Evolutionary conservation across 805 yeast genomes (phyloP).

Genomic region (Grigorovia yakushimaensis): DNA sequence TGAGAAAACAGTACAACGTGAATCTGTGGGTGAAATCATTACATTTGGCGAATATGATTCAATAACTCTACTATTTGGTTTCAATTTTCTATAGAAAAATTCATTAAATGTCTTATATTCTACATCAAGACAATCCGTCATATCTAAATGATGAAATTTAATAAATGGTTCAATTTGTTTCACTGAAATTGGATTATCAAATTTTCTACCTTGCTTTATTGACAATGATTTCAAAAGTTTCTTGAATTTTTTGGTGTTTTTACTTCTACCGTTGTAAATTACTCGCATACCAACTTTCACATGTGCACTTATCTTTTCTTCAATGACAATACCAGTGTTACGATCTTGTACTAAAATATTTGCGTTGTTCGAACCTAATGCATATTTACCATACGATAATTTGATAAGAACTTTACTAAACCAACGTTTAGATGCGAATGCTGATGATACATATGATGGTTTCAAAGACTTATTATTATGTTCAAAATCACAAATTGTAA

Average conservation of each 20-base stretch:
- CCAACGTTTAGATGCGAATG: conserved; percentile 83
- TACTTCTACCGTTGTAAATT: conserved; percentile 64
- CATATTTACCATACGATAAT: conserved; percentile 79
- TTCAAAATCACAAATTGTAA: conserved; percentile 75
- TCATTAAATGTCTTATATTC: conserved; percentile 71
- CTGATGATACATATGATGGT: conserved; percentile 65
- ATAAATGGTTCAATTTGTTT: conserved; percentile 67
- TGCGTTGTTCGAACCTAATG: conserved; percentile 82
- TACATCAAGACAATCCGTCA: conserved; percentile 55
- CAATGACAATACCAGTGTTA: conserved; percentile 76
- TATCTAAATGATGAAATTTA: conserved; percentile 70
- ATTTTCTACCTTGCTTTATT: conserved; percentile 73
- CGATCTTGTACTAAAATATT: conserved; percentile 92
- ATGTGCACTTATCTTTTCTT: conserved; percentile 85
- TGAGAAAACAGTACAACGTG: conserved; percentile 65
- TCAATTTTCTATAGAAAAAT: conserved; percentile 73
- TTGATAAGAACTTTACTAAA: conserved; percentile 73
- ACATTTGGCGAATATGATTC: conserved; percentile 47
- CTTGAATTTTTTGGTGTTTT: conserved; percentile 48
- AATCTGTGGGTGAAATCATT: conserved; percentile 77
- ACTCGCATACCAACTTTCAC: conserved; percentile 82
- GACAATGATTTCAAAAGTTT: conserved; percentile 56
- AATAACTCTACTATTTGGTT: conserved; percentile 58
- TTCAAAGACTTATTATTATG: conserved; percentile 55
- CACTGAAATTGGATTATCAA: conserved; percentile 60